Evolutionary conservation across 1,284 basidiomycete species (phyloP).

Genomic region (Fomitopsis betulina): DNA sequence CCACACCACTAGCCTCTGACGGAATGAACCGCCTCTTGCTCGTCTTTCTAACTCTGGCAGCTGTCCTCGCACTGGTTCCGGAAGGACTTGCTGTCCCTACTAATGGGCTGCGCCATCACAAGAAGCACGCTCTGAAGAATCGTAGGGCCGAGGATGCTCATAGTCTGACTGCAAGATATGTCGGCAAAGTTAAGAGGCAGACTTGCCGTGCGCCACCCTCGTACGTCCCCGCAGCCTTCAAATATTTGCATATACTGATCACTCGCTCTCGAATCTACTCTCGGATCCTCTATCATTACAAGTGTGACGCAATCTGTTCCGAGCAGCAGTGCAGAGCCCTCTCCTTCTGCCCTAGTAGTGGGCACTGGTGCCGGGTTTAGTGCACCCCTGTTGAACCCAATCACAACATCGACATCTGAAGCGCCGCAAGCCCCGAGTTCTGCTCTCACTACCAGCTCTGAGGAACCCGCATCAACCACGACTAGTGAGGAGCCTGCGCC

Average conservation of each 20-base stretch:
- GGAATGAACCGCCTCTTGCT: constrained; percentile 38
- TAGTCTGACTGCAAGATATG: background rate
- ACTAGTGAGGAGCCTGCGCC: background rate
- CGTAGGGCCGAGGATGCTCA: background rate
- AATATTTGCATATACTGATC: background rate
- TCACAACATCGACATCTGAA: background rate
- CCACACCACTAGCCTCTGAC: background rate
- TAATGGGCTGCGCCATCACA: constrained; percentile 37
- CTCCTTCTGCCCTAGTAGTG: constrained; percentile 6
- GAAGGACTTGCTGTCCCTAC: constrained; percentile 42
- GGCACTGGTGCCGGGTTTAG: background rate
- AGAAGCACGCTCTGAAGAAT: background rate
- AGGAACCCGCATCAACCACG: background rate
- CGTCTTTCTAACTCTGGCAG: constrained; percentile 32
- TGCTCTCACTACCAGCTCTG: background rate
- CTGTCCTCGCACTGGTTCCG: constrained; percentile 32
- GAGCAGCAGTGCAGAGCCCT: constrained; percentile 9
- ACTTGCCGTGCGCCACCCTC: constrained; percentile 30
- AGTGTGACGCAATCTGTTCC: constrained; percentile 2
- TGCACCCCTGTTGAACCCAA: background rate
- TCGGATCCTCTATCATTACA: background rate
- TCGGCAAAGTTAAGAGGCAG: constrained; percentile 10
- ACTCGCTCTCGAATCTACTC: background rate
- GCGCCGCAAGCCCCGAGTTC: background rate
- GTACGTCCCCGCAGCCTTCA: background rate